Evolutionary conservation across 768 basidiomycete species (phyloP).

Genomic region (Lepiota brunneoincarnata): DNA sequence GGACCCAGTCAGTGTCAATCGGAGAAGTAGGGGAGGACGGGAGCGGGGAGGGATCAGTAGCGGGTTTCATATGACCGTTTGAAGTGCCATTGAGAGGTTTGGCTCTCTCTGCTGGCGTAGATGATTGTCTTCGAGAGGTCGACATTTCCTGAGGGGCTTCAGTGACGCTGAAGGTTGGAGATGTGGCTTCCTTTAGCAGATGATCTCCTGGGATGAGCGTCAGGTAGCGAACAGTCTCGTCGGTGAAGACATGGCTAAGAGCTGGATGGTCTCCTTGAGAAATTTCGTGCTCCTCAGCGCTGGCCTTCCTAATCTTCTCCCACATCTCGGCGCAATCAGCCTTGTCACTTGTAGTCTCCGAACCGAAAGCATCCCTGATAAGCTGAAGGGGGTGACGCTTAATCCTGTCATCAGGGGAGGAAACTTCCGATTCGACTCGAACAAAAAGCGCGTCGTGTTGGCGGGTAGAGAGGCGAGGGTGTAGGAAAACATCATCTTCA

Average conservation of each 20-base stretch:
- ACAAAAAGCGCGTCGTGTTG: constrained; percentile 64
- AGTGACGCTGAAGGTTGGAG: constrained; percentile 27
- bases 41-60: constrained; percentile 28
- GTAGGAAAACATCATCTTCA: constrained; percentile 45
- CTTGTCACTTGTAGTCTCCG: constrained; percentile 23
- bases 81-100: constrained; percentile 15
- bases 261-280: constrained; percentile 23
- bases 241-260: constrained; percentile 57
- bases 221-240: constrained; percentile 61
- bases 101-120: constrained; percentile 17
- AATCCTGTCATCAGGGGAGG: constrained; percentile 38
- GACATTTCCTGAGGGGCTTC: constrained; percentile 8
- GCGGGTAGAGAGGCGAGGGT: constrained; percentile 68
- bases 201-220: constrained; percentile 47
- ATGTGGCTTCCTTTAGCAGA: constrained; percentile 26
- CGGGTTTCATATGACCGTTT: constrained; percentile 26
- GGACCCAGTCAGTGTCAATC: constrained; percentile 55
- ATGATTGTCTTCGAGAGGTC: constrained; percentile 28
- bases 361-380: constrained; percentile 60
- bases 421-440: constrained; percentile 56
- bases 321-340: constrained; percentile 44
- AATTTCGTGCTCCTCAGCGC: constrained; percentile 28
- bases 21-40: constrained; percentile 25
- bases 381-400: constrained; percentile 47
- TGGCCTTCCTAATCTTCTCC: constrained; percentile 48